Evolutionary conservation across 1,139 yeast species (phyloP), one percentile per base, ranked within the genome.

Genomic region (Pneumocystis jirovecii): DNA sequence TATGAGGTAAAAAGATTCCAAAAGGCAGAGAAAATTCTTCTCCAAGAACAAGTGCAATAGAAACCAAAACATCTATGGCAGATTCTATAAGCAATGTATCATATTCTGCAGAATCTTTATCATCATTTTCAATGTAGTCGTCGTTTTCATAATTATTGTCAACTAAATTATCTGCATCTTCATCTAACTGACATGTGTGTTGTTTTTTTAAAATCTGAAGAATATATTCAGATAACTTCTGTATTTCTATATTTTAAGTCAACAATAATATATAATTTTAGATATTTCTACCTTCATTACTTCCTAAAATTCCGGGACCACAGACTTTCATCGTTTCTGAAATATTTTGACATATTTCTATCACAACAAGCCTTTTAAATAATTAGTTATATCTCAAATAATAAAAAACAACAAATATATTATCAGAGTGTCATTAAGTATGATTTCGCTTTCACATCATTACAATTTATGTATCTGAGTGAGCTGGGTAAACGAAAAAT

Each of bases 81-180:
- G 89, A 82, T 73, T 91, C 97, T 71, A 85, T 85, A 69, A 91
- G 81, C 71, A 90, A 81, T 59, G 90, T 89, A 70, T 91, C 97
- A 69, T 89, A 82, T 78, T 93, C 98, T 59, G 96, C 85, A 61
- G 90, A 81, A 42, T 67, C 68, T 7, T 61, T 66, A 45, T 67
- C 68, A 29, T 64, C 66, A 10, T 50, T 64, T 25, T 42, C 67
- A 73, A 87, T 95, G 67, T 80, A 81, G 66, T 81, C 84, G 68
- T 80, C 84, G 56, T 74, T 78, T n/a, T 50, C 65, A 35, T 63
- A 68, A 31, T 68, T 83, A 67, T 76, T 79, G 67, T 80, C 81
- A 63, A 74, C 76, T 63, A 60, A 60, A 60, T 79, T 81, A 65
- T 81, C 85, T 67, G 79, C 82, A 65, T 83, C 86, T 65, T 80